Percentiles rank a stretch among this genome's conserved stretches.
Conservation (phyloP, 1,284 basidiomycete genomes). For the Cutaneotrichosporon spelunceum region DNA sequence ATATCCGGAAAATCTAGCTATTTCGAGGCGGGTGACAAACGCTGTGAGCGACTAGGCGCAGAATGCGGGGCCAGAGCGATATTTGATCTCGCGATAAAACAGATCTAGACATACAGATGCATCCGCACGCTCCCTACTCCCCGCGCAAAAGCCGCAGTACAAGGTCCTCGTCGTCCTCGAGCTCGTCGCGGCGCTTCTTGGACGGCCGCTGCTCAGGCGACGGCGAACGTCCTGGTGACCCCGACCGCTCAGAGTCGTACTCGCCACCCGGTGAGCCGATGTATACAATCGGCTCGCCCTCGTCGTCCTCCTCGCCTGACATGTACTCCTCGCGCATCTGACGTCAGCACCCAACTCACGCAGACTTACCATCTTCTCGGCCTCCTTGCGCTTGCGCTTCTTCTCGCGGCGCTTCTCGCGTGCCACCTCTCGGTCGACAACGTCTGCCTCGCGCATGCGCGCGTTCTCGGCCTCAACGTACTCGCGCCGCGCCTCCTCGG, state of each 20-base stretch:
- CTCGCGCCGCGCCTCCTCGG: conserved; percentile 62
- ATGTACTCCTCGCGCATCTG: conserved; percentile 16
- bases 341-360: conserved; percentile 2
- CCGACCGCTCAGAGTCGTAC: conserved; percentile 16
- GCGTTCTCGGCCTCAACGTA: conserved; percentile 71
- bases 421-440: conserved; percentile 74
- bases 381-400: conserved; percentile 78
- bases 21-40: no score
- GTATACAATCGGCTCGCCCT: conserved; percentile 17
- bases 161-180: conserved; percentile 47
- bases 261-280: conserved; percentile 14
- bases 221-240: conserved; percentile 10
- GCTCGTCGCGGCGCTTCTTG: conserved; percentile 22
- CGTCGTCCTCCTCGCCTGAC: conserved; percentile 11
- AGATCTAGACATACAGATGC: neutral
- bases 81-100: no score
- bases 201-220: conserved; percentile 20
- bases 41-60: no score
- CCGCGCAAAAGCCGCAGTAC: conserved; percentile 46
- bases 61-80: no score
- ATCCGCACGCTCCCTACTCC: conserved; percentile 7
- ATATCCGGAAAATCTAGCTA: no score
- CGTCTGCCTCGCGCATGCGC: conserved; percentile 68
- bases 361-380: conserved; percentile 61
- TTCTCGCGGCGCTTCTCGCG: conserved; percentile 83